Evolutionary conservation across 2,329 filamentous ascomycete species (phyloP).

Genomic region (Aspergillus aculeatinus): DNA sequence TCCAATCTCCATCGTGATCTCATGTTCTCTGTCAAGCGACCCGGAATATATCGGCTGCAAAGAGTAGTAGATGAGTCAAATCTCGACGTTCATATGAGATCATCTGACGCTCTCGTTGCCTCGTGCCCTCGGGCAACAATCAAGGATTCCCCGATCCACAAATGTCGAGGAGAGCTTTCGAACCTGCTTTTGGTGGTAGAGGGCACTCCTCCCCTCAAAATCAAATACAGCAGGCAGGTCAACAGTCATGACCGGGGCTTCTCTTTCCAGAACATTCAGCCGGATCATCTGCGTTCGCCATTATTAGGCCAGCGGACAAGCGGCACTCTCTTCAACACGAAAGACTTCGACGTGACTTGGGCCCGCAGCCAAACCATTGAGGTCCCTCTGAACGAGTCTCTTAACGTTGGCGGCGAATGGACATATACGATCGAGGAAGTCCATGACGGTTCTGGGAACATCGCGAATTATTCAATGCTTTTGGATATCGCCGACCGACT

Average conservation of each 20-base stretch:
- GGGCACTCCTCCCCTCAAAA: slow-evolving; percentile 85
- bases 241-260: slow-evolving; percentile 81
- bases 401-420: slow-evolving; percentile 77
- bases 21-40: slow-evolving; percentile 74
- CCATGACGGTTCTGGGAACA: slow-evolving; percentile 84
- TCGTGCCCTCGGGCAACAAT: slow-evolving; percentile 79
- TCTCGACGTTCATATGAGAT: slow-evolving; percentile 78
- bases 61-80: slow-evolving; percentile 92
- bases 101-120: slow-evolving; percentile 78
- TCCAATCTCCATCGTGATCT: slow-evolving; percentile 63
- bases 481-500: slow-evolving; percentile 66
- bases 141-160: slow-evolving; percentile 61
- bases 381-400: slow-evolving; percentile 86
- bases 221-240: slow-evolving; percentile 85
- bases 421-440: slow-evolving; percentile 90
- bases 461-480: slow-evolving; percentile 65
- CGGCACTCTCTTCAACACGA: slow-evolving; percentile 57
- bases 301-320: slow-evolving; percentile 62
- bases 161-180: slow-evolving; percentile 85
- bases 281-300: slow-evolving; percentile 79
- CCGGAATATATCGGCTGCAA: slow-evolving; percentile 80
- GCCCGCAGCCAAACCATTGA: slow-evolving; percentile 70
- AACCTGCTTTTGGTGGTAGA: slow-evolving; percentile 78
- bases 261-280: slow-evolving; percentile 90
- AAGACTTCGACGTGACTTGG: slow-evolving; percentile 65